A percentile compares a stretch with the other conserved stretches of the same genome.
phyloP scores from a whole-genome alignment of 371 early-diverging fungal species.

The Mucor racemosus region DNA sequence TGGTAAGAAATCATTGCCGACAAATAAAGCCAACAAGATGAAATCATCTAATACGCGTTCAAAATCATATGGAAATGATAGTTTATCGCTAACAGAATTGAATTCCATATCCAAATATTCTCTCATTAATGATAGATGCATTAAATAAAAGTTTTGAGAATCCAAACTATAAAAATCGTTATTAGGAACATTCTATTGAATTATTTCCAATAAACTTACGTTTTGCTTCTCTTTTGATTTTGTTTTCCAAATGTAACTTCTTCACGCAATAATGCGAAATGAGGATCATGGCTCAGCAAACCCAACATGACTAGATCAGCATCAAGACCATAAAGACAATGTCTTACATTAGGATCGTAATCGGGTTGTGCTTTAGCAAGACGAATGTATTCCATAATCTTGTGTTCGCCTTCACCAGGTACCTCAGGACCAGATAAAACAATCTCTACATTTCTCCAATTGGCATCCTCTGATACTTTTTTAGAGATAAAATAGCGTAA shows the following conservation, averaged over 20 bases:
- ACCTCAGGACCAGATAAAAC: constrained; percentile 95
- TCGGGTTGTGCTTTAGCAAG: constrained; percentile 78
- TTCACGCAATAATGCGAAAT: constrained; percentile 96
- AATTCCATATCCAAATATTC: constrained; percentile 95
- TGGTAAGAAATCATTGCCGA: constrained; percentile 99
- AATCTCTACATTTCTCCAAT: constrained; percentile 89
- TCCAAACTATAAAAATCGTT: constrained; percentile 42
- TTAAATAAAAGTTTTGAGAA: constrained; percentile 72
- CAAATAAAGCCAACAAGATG: constrained; percentile 91
- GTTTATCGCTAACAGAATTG: constrained; percentile 43
- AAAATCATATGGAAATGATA: constrained; percentile 78
- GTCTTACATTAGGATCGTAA: constrained; percentile 86
- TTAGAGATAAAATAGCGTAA: constrained; percentile 92
- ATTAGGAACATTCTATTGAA: not conserved
- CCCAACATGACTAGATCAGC: constrained; percentile 99
- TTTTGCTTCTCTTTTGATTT: constrained; percentile 61
- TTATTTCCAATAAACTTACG: constrained; percentile 22
- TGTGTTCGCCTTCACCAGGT: constrained; percentile 99
- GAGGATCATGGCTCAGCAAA: constrained; percentile 93
- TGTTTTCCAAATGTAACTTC: constrained; percentile 88
- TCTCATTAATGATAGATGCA: constrained; percentile 88
- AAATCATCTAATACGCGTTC: constrained; percentile 98
- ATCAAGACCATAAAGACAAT: constrained; percentile 98
- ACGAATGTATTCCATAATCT: constrained; percentile 99
- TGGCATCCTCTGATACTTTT: constrained; percentile 87